Percentiles rank a stretch among this genome's conserved stretches.
Evolutionary conservation across 2,329 filamentous ascomycete genomes (phyloP).

Genomic region (Paracorniculantispora psalliotae): DNA sequence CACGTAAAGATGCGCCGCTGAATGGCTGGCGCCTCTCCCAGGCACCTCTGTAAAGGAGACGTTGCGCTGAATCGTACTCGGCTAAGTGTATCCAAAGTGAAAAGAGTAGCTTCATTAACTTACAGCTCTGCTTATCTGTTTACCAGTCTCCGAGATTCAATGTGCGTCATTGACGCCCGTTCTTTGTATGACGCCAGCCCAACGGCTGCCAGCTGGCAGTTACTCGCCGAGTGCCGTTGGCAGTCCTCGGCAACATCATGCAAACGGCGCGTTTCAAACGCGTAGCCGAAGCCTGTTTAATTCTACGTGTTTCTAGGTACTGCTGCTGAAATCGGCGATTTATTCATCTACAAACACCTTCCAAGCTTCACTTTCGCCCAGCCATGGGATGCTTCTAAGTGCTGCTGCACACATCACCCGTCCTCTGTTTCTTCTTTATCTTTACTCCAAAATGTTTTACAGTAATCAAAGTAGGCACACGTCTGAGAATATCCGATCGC

Average conservation of each 20-base stretch:
- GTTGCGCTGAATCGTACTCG: too few relatives aligned
- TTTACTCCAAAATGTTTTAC: constrained; percentile 71
- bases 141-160: too few relatives aligned
- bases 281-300: neutral
- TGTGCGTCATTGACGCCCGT: neutral
- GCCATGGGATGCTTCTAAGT: neutral
- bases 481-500: too few relatives aligned
- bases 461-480: constrained; percentile 76
- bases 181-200: neutral
- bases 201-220: constrained; percentile 6
- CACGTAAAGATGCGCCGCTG: too few relatives aligned
- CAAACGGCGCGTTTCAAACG: constrained; percentile 12
- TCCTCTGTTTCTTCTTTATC: neutral
- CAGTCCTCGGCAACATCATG: neutral
- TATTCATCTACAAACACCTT: neutral
- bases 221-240: neutral
- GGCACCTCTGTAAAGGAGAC: too few relatives aligned
- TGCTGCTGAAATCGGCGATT: neutral
- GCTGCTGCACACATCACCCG: neutral
- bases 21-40: too few relatives aligned
- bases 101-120: too few relatives aligned
- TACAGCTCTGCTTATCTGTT: too few relatives aligned
- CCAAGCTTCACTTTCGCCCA: neutral
- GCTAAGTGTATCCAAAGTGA: too few relatives aligned
- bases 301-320: neutral